Conservation (phyloP, 1,139 yeast genomes). For the Scheffersomyces cryptocercus region DNA sequence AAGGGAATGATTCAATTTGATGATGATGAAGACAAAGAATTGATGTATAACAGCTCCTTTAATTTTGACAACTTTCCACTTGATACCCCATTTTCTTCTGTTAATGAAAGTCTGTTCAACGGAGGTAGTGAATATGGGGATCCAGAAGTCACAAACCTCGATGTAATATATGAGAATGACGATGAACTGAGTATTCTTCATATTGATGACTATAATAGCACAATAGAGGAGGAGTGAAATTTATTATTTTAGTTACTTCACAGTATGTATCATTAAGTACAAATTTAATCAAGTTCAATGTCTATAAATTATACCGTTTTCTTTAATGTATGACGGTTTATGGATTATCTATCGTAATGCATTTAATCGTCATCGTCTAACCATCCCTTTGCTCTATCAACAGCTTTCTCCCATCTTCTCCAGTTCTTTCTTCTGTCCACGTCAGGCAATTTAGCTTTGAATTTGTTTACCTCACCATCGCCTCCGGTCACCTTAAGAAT, state of each 20-base stretch:
- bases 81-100: background rate
- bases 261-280: background rate
- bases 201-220: constrained; percentile 30
- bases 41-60: constrained; percentile 25
- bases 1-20: background rate
- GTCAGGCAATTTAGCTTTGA: constrained; percentile 60
- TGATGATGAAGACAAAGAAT: constrained; percentile 8
- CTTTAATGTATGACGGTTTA: too few relatives aligned
- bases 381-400: constrained; percentile 81
- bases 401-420: constrained; percentile 81
- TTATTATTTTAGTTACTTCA: background rate
- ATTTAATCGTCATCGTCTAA: constrained; percentile 40
- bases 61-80: constrained; percentile 24
- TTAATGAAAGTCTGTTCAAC: constrained; percentile 1
- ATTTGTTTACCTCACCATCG: constrained; percentile 41
- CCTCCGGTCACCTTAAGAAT: constrained; percentile 32
- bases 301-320: too few relatives aligned
- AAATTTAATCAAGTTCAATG: too few relatives aligned
- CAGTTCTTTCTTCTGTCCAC: constrained; percentile 64
- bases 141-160: constrained; percentile 7
- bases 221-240: constrained; percentile 5
- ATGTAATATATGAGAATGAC: constrained; percentile 2
- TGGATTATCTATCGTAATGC: too few relatives aligned
- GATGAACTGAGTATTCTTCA: constrained; percentile 16
- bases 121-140: background rate